Base-by-base conservation (phyloP, 2,329 filamentous ascomycete genomes). In the Aureobasidium sp. region DNA sequence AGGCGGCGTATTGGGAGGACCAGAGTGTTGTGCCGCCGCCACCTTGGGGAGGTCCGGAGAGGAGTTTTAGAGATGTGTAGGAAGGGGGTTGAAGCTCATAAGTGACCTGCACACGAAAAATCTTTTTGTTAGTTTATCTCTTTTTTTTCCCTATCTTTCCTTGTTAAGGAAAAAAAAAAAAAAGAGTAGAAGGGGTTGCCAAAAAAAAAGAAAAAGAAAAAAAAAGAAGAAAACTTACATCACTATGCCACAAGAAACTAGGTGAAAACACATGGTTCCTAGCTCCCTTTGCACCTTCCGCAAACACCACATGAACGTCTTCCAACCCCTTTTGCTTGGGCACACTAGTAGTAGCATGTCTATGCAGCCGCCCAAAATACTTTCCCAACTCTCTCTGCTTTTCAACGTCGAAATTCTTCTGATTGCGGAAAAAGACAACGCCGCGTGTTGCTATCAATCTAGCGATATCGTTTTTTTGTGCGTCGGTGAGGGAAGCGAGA, bases 1-100 rank as follows among this genome's bases (percentile, higher is more conserved):
- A 85, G 31, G 80, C 79, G 3, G 79, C 82, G 65, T 84, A 84
- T 67, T 81, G 78, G 1, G 79, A 82, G 1, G 80, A 48, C 64
- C 64, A 65, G 44, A 64, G 62, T 17, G 64, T 66, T 27, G 61
- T 63, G 39, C 81, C 81, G 24, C 82, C 82, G 12, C 81, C 81
- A 29, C 82, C 82, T 7, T 75, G 74, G 7, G 81, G 79, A 39
- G 82, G 82, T 1, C 80, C 80, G 1, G 76, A 75, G 8, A 84
- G 74, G 2, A 84, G 71, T 67, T 82, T 83, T 22, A 84, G 72
- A 1, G 77, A 80, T 11, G 81, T 84, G 68, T 83, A 84, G 2
- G 81, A 82, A 9, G 81, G 81, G 19, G 82, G 81, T 68, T 83
- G 81, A 8, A 81, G 67, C 68, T 84, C 82, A 57, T 83, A 84